Base-by-base conservation (phyloP, 2,329 filamentous ascomycete genomes). In the Chalara sp. region DNA sequence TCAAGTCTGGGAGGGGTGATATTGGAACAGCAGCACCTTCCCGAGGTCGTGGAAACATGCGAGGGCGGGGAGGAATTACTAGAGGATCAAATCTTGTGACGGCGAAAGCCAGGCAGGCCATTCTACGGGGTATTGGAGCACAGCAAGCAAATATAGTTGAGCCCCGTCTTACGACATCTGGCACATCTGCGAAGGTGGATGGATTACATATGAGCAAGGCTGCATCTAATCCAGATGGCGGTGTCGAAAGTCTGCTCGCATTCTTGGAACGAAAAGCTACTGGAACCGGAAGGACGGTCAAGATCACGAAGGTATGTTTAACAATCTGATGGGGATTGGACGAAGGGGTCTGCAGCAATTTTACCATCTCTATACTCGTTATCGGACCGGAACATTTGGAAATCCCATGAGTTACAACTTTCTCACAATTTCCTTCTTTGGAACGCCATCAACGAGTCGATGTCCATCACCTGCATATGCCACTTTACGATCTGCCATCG, bases 241-340 rank as follows among this genome's bases (percentile, higher is more conserved):
- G 86, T 21, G 64, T 86, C 30, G 75, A 76, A 53, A 78, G 80
- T 53, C 72, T 89, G 32, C 67, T 89, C 48, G 72, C 73, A 47
- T 89, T 89, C 64, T 69, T 90, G 56, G 84, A 89, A 69, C 80
- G 83, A 61, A 89, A 89, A 67, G 78, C 85, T 44, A 75, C 76
- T 50, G 70, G 74, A 57, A 61, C 61, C 48, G 62, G 61, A 32
- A 62, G 53, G 48, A 72, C 73, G 58, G 73, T 87, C 60, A 81
- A 76, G 65, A 83, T 91, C 56, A 83, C 81, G 72, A 88, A 89
- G 83, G 87, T 90, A 87, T 81, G 84, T 86, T 68, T 69, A 68
- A 62, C 58, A 64, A 65, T 64, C 61, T 66, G 65, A 72, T 72
- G 72, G 70, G 70, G 63, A 61, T 63, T 63, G 67, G 62, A 67